Conservation (phyloP, 257 asterid species). For the Thymus mandschuricus region DNA sequence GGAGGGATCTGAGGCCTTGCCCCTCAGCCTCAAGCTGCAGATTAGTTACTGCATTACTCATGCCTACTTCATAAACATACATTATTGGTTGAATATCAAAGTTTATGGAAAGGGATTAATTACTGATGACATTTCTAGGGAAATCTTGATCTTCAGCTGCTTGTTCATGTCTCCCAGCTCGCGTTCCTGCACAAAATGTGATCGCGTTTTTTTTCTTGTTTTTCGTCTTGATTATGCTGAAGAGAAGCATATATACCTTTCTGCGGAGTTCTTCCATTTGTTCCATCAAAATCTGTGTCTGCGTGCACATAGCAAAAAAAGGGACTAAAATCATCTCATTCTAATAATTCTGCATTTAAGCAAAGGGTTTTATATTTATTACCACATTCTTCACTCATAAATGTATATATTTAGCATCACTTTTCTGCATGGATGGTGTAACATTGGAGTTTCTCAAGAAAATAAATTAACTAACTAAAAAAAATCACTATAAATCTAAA, state of each 20-base stretch:
- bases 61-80: background rate
- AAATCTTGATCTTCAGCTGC: slow-evolving; percentile 79
- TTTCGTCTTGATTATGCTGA: no score
- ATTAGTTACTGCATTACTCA: background rate
- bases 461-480: no score
- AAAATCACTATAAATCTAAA: background rate
- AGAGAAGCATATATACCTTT: slow-evolving; percentile 55
- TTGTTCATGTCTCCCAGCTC: slow-evolving; percentile 87
- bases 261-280: slow-evolving; percentile 93
- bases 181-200: slow-evolving; percentile 54
- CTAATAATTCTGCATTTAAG: background rate
- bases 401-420: no score
- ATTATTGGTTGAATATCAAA: no score
- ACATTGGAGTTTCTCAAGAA: no score
- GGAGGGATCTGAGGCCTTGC: slow-evolving; percentile 48
- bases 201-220: background rate
- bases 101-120: background rate
- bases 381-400: no score
- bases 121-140: slow-evolving; percentile 79
- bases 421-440: no score
- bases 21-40: slow-evolving; percentile 67
- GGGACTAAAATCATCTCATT: background rate
- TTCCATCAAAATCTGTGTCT: slow-evolving; percentile 83
- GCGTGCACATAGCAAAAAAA: slow-evolving; percentile 22
- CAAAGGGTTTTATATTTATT: background rate